Percentiles rank a stretch among this genome's conserved stretches.
Evolutionary conservation across 73 alveolate species (phyloP).

Genomic region (Paraurostyla sp.): DNA sequence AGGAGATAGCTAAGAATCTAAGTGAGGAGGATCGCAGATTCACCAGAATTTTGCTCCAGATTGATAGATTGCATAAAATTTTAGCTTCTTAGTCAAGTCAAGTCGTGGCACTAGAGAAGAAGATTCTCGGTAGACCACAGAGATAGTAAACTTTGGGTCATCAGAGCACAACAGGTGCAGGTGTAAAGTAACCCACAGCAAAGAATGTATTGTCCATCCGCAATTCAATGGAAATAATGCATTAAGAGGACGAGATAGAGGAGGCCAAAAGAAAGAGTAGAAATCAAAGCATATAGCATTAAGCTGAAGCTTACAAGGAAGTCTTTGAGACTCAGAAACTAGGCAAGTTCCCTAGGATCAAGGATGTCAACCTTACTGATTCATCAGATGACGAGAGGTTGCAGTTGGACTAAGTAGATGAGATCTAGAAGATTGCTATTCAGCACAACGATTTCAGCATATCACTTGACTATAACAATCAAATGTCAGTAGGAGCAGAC

Average conservation of each 20-base stretch:
- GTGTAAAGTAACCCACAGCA: neutral
- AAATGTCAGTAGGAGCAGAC: too few relatives aligned
- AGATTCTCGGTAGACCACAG: constrained; percentile 4
- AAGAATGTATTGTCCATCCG: too few relatives aligned
- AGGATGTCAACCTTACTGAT: constrained; percentile 22
- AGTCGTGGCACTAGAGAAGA: constrained; percentile 19
- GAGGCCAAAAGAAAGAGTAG: neutral
- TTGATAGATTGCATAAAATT: constrained; percentile 53
- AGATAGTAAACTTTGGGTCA: neutral
- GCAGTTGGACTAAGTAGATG: neutral
- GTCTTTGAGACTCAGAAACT: neutral
- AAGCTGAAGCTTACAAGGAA: neutral
- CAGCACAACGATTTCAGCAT: neutral
- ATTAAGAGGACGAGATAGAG: neutral
- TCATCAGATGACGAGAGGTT: constrained; percentile 30
- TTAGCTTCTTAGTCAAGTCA: constrained; percentile 14
- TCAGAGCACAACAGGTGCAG: neutral
- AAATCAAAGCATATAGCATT: neutral
- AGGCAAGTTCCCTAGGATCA: neutral
- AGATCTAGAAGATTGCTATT: neutral
- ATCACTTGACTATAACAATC: too few relatives aligned
- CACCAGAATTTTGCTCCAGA: constrained; percentile 25
- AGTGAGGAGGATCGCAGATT: constrained; percentile 35
- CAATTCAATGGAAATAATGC: too few relatives aligned
- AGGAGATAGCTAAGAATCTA: neutral